Evolutionary conservation across 305 asterid species (phyloP), one percentile per base, ranked within the genome.

Genomic region (Solanum hybrid): DNA sequence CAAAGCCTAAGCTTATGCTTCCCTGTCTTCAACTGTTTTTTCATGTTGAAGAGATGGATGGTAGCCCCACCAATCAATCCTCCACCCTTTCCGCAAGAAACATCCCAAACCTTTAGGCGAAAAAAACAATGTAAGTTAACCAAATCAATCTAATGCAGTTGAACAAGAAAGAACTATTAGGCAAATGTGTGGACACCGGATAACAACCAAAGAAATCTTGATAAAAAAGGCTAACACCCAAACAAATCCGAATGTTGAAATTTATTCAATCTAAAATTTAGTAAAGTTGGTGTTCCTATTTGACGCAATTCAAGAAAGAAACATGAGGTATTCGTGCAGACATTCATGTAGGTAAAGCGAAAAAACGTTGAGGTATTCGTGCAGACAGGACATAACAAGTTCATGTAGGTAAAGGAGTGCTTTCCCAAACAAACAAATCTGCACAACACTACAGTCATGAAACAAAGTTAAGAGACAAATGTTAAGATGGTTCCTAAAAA

Each of bases 1-100:
- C 99, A 97, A 90, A 97, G 96, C 93, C 98, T 96, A 71, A 97
- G 98, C 92, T 96, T 97, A 92, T 96, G 98, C 92, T 97, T 97
- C 88, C 99, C 98, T 32, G 96, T 96, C 95, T 96, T 96, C 82
- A 96, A 96, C 92, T 96, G 98, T 60, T 96, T 97, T 90, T 97
- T 96, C 96, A 93, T 93, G 94, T 96, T 97, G 90, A 97, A 97
- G 26, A 97, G 96, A 92, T 93, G 98, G 92, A 96, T 92, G 29
- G 99, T 95, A 24, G 99, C 98, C 90, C 99, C 99, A 86, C 99
- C 99, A 91, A 96, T 95, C 88, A 95, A 93, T 89, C 94, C 97
- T 90, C 95, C 99, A 86, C 91, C 90, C 92, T 94, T 95, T 86
- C 97, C 96, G 87, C 95, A 90, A 2, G 99, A 96, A 91, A 96